phyloP scores from a whole-genome alignment of 164 flowering plant species.

The Vitis amurensis region DNA sequence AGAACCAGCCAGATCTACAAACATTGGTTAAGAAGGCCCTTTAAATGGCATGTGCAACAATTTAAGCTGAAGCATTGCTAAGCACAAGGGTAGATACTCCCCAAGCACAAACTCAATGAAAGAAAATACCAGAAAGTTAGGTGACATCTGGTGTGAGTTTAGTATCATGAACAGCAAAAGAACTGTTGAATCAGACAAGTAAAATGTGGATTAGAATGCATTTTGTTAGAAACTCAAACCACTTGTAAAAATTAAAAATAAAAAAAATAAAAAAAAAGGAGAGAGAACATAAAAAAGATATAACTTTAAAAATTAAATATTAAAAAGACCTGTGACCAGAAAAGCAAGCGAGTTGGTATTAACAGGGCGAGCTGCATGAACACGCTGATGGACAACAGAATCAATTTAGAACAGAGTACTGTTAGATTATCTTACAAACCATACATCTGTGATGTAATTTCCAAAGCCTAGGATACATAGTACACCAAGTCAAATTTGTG shows the following conservation, averaged over 20 bases:
- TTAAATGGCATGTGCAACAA: too few relatives aligned
- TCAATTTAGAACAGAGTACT: not conserved
- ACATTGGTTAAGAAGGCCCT: constrained; percentile 8
- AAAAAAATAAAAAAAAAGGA: not conserved
- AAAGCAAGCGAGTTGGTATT: constrained; percentile 81
- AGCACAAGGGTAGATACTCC: not conserved
- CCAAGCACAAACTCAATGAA: not conserved
- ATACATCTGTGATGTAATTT: not conserved
- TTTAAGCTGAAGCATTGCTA: too few relatives aligned
- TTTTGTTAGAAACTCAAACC: too few relatives aligned
- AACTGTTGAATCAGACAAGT: constrained; percentile 36
- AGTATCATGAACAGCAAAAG: constrained; percentile 83
- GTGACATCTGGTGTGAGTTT: constrained; percentile 90
- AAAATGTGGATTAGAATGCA: not conserved
- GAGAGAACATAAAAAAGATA: constrained; percentile 9
- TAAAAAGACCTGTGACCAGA: constrained; percentile 69
- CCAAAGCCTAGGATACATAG: not conserved
- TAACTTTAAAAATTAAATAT: not conserved
- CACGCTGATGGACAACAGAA: constrained; percentile 48
- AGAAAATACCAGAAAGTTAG: constrained; percentile 82
- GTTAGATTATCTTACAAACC: not conserved
- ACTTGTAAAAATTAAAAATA: not conserved
- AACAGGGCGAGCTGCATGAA: constrained; percentile 71
- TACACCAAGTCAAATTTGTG: not conserved
- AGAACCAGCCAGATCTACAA: constrained; percentile 90